Base-by-base conservation (phyloP, 2,329 filamentous ascomycete species). In the Knufia petricola region DNA sequence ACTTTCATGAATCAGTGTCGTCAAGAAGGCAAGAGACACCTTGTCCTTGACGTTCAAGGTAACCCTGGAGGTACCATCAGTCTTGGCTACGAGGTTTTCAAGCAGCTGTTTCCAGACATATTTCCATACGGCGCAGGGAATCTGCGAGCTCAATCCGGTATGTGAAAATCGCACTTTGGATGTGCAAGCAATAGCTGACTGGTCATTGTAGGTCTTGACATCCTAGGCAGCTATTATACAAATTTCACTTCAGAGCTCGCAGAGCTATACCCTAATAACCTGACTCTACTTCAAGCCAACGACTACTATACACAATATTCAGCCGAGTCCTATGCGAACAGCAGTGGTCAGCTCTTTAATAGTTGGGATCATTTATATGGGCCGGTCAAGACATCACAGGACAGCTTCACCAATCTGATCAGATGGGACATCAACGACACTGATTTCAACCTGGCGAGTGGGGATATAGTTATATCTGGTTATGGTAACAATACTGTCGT, bases 31-130 rank as follows among this genome's bases (percentile, higher is more conserved):
- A 80, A 79, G 59, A 76, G 67, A 12, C 79, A 76, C 59, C 66
- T 85, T 3, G 69, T 85, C 20, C 74, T 85, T 50, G 82, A 85
- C 53, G 58, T 85, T 4, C 71, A 74, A 2, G 69, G 66, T 1
- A 85, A 85, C 54, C 68, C 67, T 0, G 81, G 81, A 26, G 81
- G 82, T 1, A 63, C 63, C 38, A 59, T 77, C 9, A 53, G 64
- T 2, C 66, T 69, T 4, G 73, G 70, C 1, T 69, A 68, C 39
- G 69, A 74, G 36, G 56, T 73, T 1, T 81, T 81, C 59, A 69
- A 69, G 40, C 70, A 76, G 55, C 66, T 78, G 37, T 78, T 78
- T 60, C 76, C 75, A 0, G 54, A 61, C 7, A 56, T 61, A 2
- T 60, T 63, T 6, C 66, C 69, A 3, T 74, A 68, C 54, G 70